A percentile compares a stretch with the other conserved stretches of the same genome.
These are phyloP conservation scores for Thelonectria discophora DNA, from an alignment of 2,329 filamentous ascomycete genomes.

Conservation along the genomic window DNA sequence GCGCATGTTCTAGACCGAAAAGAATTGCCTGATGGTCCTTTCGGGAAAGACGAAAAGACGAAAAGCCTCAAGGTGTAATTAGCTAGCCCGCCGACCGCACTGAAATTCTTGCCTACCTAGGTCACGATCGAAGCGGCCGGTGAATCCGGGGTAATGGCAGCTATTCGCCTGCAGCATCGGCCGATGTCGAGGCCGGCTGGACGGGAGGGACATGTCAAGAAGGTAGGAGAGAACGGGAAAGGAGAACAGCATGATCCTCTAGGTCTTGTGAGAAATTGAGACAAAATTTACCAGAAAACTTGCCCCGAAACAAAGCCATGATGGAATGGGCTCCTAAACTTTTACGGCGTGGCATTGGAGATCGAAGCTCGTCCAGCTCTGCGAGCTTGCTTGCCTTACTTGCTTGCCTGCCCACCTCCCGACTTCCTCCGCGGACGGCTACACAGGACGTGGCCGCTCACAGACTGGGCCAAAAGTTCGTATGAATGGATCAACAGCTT, in stretches of 20 bases:
- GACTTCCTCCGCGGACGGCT: background rate
- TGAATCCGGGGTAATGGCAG: slow-evolving; percentile 23
- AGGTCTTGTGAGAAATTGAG: slow-evolving; percentile 13
- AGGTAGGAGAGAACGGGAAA: slow-evolving; percentile 1
- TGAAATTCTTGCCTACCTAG: slow-evolving; percentile 4
- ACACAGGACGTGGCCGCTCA: slow-evolving; percentile 20
- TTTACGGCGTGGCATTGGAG: slow-evolving; percentile 1
- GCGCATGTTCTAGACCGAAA: slow-evolving; percentile 25
- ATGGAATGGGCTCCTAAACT: slow-evolving; percentile 14
- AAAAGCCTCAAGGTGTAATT: background rate
- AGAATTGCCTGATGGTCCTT: slow-evolving; percentile 19
- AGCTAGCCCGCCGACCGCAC: background rate
- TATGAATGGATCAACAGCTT: slow-evolving; percentile 11
- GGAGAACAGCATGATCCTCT: background rate
- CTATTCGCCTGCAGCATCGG: slow-evolving; percentile 12
- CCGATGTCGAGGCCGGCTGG: slow-evolving; percentile 1
- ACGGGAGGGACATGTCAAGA: background rate
- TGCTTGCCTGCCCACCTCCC: no score
- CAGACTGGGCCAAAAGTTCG: slow-evolving; percentile 14
- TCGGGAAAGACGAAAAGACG: slow-evolving; percentile 14
- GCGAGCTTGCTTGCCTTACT: background rate
- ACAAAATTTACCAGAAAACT: slow-evolving; percentile 17
- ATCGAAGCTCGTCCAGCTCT: slow-evolving; percentile 20
- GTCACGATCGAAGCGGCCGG: slow-evolving; percentile 10
- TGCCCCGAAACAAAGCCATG: slow-evolving; percentile 17